Evolutionary conservation across 2,329 filamentous ascomycete species (phyloP), one percentile per base, ranked within the genome.

Genomic region (Cordyceps militaris): DNA sequence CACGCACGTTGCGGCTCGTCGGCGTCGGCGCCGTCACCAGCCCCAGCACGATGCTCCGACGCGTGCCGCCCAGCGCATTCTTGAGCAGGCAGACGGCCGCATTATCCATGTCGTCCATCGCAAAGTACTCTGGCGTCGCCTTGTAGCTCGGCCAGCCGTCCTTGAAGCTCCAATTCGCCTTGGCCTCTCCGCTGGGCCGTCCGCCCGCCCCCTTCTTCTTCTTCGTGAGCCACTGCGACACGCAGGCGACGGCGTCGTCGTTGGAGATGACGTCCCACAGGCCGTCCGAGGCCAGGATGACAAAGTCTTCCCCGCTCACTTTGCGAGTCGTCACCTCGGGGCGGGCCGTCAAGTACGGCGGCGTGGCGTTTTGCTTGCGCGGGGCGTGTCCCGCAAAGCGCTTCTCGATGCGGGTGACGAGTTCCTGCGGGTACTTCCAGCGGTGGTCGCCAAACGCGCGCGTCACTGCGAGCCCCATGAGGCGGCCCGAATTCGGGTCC

Each of bases 51-150:
- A 91, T 83, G 65, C 90, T 86, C 62, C 81, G 78, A 63, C 92
- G 82, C 59, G 83, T 86, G 4, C 90, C 90, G 40, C 90, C 90
- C 14, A 94, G 80, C 0, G 88, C 88, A 66, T 94, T 95, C 61
- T 89, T 83, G 43, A 91, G 82, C 40, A 94, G 78, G 70, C 93
- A 90, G 0, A 90, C 91, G 0, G 89, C 89, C 6, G 83, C 89
- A 65, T 91, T 94, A 68, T 87, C 86, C 13, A 72, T 57, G 66
- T 94, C 89, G 67, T 90, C 84, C 4, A 91, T 83, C 1, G 88
- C 84, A 60, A 91, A 90, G 51, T 87, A 80, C 62, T 82, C 79
- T 0, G 66, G 64, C 1, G 64, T 66, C 10, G 67, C 64, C 57
- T 64, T 65, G 50, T 62, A 65, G 19, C 40, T 57, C 44, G 66